A percentile compares a stretch with the other conserved stretches of the same genome.
Evolutionary conservation across 352 stramenopile genomes (phyloP).

Genomic region (Pythium folliculosum): DNA sequence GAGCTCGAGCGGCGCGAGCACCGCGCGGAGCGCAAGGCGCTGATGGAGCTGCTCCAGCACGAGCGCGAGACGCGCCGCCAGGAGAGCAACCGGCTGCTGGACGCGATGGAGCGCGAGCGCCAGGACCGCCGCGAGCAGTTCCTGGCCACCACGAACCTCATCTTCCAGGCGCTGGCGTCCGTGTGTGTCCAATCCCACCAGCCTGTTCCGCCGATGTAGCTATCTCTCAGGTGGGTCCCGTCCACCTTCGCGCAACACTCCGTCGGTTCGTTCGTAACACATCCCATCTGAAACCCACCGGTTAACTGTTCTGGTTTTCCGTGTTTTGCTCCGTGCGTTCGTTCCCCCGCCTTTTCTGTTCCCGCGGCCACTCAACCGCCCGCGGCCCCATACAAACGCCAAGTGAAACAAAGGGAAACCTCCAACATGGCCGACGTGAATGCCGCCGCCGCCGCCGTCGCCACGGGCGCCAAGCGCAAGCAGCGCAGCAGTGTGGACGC

Average conservation of each 20-base stretch:
- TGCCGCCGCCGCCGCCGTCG: not conserved
- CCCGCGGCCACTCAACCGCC: not conserved
- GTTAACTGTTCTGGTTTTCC: not conserved
- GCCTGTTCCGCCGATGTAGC: not conserved
- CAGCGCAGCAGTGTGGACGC: not conserved
- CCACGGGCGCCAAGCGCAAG: slow-evolving; percentile 12
- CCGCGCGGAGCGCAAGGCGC: not conserved
- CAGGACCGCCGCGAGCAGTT: slow-evolving; percentile 5
- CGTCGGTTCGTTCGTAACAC: too few relatives aligned
- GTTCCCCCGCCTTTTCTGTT: not conserved
- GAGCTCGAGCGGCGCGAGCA: not conserved
- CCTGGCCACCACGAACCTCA: not conserved
- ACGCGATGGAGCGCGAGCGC: slow-evolving; percentile 1
- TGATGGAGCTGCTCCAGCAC: not conserved
- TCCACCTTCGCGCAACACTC: not conserved
- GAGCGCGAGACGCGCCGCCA: not conserved
- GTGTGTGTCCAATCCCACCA: too few relatives aligned
- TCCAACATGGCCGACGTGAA: slow-evolving; percentile 3
- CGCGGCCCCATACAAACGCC: too few relatives aligned
- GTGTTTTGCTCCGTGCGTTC: not conserved
- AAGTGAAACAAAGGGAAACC: not conserved
- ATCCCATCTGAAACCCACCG: too few relatives aligned
- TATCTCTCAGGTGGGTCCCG: not conserved
- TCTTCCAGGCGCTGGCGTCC: not conserved
- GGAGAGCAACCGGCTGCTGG: not conserved